These are phyloP conservation scores for Acarospora socialis DNA, from an alignment of 2,329 filamentous ascomycete species.

Conservation along the genomic window DNA sequence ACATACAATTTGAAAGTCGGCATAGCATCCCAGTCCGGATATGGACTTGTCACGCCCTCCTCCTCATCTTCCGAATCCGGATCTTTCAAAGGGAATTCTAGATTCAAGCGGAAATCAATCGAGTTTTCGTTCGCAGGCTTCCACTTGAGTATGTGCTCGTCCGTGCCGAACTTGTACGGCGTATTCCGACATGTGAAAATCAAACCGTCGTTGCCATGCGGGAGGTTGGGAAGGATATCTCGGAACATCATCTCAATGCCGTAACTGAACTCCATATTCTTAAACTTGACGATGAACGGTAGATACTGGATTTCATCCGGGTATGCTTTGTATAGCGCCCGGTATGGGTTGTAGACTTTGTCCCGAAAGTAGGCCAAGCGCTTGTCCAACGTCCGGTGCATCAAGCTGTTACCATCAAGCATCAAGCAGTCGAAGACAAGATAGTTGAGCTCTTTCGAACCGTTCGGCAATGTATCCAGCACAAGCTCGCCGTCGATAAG, in stretches of 20 bases:
- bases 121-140: conserved; percentile 93
- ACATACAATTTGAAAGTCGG: conserved; percentile 62
- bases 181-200: conserved; percentile 93
- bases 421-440: conserved; percentile 89
- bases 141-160: conserved; percentile 92
- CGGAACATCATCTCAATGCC: conserved; percentile 86
- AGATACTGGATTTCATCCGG: conserved; percentile 56
- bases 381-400: conserved; percentile 72
- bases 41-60: conserved; percentile 48
- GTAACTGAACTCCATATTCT: conserved; percentile 80
- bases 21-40: conserved; percentile 64
- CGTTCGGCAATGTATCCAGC: conserved; percentile 58
- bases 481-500: conserved; percentile 90
- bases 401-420: conserved; percentile 60
- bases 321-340: conserved; percentile 56
- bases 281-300: conserved; percentile 73
- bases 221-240: conserved; percentile 65
- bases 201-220: conserved; percentile 88
- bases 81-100: conserved; percentile 60
- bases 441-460: conserved; percentile 58
- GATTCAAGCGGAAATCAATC: conserved; percentile 71
- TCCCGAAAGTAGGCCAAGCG: conserved; percentile 75
- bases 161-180: conserved; percentile 78
- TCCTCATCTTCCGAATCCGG: conserved; percentile 53
- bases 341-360: conserved; percentile 64